Base-by-base conservation (phyloP, 257 asterid genomes). In the Gardenia jasminoides region DNA sequence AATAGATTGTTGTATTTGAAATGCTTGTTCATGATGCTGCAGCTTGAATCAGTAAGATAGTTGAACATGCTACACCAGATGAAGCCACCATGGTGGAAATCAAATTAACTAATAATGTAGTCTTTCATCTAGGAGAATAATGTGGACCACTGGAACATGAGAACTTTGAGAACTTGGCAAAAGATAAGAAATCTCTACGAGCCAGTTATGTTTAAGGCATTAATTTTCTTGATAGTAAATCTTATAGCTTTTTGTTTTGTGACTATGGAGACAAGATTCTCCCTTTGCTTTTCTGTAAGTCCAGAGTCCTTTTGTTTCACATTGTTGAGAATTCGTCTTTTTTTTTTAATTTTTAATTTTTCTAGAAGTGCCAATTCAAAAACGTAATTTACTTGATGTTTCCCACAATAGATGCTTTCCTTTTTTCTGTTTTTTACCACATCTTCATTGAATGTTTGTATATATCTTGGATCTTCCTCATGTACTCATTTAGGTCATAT, bases 171-270 rank as follows among this genome's bases (percentile, higher is more conserved):
- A 88, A 80, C 72, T 76, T 86, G 43, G 74, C 44, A 8, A 77
- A 81, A 67, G 91, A 85, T 90, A 94, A 83, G 86, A 90, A 85
- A 72, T 87, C 96, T 67, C 79, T 90, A 64, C 86, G 89, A 36
- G 91, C 93, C 48, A 96, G 98, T 28, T 94, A 91, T 79, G 91
- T 86, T 2, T 94, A 94, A 78, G 98, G 96, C 74, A 85, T 3
- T 88, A 31, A 78, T 92, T 16, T 94, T 92, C 80, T 80, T 90
- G 79, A 78, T 90, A 8, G 92, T 90, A 39, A 92, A 89, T 77
- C 84, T 94, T 56, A 86, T 94, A 66, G 97, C 96, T 50, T 94
- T 97, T 90, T 94, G 46, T 81, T 92, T 30, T 90, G 97, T 10
- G 97, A 92, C 81, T 94, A 94, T 80, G 96, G 97, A 10, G 89